These are phyloP conservation scores for Hymenoscyphus albidus DNA, from an alignment of 2,329 filamentous ascomycete species.

Conservation along the genomic window DNA sequence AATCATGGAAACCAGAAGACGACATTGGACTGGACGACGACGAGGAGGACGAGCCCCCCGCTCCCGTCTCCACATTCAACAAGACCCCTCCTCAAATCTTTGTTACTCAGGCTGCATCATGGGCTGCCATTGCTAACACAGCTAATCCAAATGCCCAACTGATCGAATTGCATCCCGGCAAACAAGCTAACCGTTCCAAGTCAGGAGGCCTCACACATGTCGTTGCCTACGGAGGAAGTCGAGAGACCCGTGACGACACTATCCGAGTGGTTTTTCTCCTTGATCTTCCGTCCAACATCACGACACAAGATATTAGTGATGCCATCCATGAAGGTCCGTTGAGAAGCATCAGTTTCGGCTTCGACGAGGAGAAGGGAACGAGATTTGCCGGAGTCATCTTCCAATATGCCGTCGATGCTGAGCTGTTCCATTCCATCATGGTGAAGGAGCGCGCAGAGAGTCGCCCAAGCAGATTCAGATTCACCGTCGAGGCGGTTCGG, in stretches of 20 bases:
- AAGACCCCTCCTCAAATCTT: conserved; percentile 1
- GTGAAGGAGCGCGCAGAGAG: conserved; percentile 19
- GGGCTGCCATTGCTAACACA: conserved; percentile 29
- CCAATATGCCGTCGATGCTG: conserved; percentile 27
- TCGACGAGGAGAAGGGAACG: conserved; percentile 20
- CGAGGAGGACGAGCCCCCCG: background rate
- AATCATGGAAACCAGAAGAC: background rate
- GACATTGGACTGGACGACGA: background rate
- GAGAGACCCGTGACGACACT: conserved; percentile 22
- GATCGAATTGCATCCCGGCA: conserved; percentile 22
- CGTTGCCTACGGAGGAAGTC: conserved; percentile 5
- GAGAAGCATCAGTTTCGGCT: conserved; percentile 28
- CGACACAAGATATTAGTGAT: conserved; percentile 28
- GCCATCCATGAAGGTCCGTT: conserved; percentile 31
- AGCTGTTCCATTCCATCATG: conserved; percentile 22
- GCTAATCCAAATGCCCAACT: conserved; percentile 16
- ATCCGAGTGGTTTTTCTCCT: conserved; percentile 30
- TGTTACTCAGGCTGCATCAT: conserved; percentile 17
- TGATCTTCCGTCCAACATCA: conserved; percentile 27
- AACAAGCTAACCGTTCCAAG: conserved; percentile 5
- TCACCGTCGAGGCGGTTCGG: conserved; percentile 25
- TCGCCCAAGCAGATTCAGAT: conserved; percentile 26
- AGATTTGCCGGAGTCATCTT: conserved; percentile 31
- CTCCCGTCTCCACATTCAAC: background rate
- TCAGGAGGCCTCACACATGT: conserved; percentile 18